Base-by-base conservation (phyloP, 306 rosid species). In the Crataegus laevigata region DNA sequence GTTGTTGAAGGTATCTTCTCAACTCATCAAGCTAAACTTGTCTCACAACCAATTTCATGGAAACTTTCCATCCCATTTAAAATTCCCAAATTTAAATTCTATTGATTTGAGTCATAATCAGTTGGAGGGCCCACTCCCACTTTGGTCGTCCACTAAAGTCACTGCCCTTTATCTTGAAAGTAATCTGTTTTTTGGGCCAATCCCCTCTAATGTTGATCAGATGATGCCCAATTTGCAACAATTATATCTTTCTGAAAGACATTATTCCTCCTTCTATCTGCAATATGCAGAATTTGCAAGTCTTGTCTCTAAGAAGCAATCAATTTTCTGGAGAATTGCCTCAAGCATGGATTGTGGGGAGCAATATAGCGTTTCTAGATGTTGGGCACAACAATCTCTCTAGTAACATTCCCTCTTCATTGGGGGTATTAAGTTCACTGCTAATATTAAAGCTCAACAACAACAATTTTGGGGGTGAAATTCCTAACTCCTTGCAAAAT, bases 151-250 rank as follows among this genome's bases (percentile, higher is more conserved):
- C 19, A 4, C 21, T 26, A 5, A 60, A 3, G 36, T 32, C 17
- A 0, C 0, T 0, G 0, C 0, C 34, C 17, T 59, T 25, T 6
- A 11, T 25, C 65, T 60, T 5, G 65, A 60, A 25, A 60, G 8
- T 0, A 24, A 60, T 60, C 12, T 10, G 11, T 26, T 60, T 60
- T 60, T 7, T 0, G 19, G 65, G 1, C 65, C 34, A 11, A 60
- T 60, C 1, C 65, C 65, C 4, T 4, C 65, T 0, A 60, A 12
- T 60, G 0, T 60, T 2, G 8, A 3, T 1, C 1, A 1, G 8
- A 1, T 25, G 21, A 11, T 60, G 18, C 66, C 66, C 1, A 4
- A 13, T 1, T 26, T 60, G 9, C 1, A 1, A 4, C 3, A n/a
- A 0, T 13, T 60, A 21, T 13, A 1, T 2, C 11, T 60, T 60